Conservation (phyloP, 1,284 basidiomycete species). For the Rhodotorula sp. region DNA sequence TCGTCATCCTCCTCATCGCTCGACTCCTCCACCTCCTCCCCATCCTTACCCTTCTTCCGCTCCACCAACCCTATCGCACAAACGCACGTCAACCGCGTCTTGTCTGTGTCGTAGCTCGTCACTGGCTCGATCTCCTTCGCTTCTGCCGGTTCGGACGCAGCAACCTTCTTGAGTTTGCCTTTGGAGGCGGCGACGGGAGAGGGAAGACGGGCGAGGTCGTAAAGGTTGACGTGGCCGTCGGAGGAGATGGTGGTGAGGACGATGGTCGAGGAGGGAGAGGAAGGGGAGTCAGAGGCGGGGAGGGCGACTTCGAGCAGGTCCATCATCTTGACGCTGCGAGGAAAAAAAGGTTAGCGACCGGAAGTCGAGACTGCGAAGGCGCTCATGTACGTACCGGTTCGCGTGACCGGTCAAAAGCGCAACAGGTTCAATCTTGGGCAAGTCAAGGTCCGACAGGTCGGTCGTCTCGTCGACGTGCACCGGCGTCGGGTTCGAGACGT, state of each 20-base stretch:
- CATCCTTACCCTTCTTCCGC: constrained; percentile 37
- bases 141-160: constrained; percentile 41
- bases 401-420: constrained; percentile 67
- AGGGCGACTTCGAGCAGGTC: constrained; percentile 62
- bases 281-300: constrained; percentile 45
- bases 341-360: not conserved
- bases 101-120: constrained; percentile 74
- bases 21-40: constrained; percentile 29
- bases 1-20: constrained; percentile 7
- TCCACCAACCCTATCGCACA: constrained; percentile 43
- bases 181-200: not conserved
- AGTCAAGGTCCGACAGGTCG: constrained; percentile 40
- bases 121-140: constrained; percentile 57
- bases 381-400: constrained; percentile 60
- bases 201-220: constrained; percentile 62
- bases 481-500: constrained; percentile 41
- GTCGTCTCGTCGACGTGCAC: constrained; percentile 31
- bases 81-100: constrained; percentile 76
- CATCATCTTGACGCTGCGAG: constrained; percentile 65
- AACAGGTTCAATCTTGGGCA: constrained; percentile 54
- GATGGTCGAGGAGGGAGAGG: constrained; percentile 54
- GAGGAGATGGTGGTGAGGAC: constrained; percentile 73
- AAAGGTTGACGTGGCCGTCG: constrained; percentile 76
- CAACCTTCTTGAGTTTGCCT: constrained; percentile 9
- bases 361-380: not conserved